Evolutionary conservation across 139 green algal genomes (phyloP), one percentile per base, ranked within the genome.

Genomic region (Astrephomene gubernaculifera): DNA sequence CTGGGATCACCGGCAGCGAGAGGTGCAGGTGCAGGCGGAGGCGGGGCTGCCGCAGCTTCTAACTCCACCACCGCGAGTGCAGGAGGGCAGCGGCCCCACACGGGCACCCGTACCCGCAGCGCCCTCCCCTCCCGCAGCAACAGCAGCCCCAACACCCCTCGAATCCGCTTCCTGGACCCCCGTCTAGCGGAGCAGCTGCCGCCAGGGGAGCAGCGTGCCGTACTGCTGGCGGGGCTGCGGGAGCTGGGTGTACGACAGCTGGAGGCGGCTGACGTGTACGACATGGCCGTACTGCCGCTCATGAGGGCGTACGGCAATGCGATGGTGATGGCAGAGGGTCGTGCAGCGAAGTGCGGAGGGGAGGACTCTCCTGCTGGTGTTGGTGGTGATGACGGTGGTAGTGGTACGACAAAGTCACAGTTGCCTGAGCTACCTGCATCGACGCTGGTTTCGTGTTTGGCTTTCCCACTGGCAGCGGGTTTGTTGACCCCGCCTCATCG

Each of bases 221-320:
- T 82, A 12, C 74, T 82, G 36, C 54, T 71, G 36, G 54, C 54
- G 31, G 74, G 74, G 12, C 74, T 82, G 31, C 25, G 36, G 36
- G 54, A 71, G 54, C 74, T 81, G 35, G 72, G 72, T 41, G 72
- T 81, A 38, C 72, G 72, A 4, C 49, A 35, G 22, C 49, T 81
- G 25, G 72, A 68, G 72, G 49, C 72, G 52, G 5, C 52, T 4
- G 72, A 81, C 24, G 72, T 81, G 35, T 69, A 53, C 35, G 72
- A 81, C 22, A 22, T 68, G 21, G 72, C 72, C 22, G 35, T 81
- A 29, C 72, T 68, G 52, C 72, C 72, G 35, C 29, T 53, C 8
- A 24, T 81, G 24, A 22, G 72, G 0, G 38, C 27, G 35, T 45
- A 72, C 35, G 61, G n/a, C 61, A n/a, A 39, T 22, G 29, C 24